These are phyloP conservation scores for Arthrinium puccinioides DNA, from an alignment of 2,329 filamentous ascomycete species.

Conservation along the genomic window DNA sequence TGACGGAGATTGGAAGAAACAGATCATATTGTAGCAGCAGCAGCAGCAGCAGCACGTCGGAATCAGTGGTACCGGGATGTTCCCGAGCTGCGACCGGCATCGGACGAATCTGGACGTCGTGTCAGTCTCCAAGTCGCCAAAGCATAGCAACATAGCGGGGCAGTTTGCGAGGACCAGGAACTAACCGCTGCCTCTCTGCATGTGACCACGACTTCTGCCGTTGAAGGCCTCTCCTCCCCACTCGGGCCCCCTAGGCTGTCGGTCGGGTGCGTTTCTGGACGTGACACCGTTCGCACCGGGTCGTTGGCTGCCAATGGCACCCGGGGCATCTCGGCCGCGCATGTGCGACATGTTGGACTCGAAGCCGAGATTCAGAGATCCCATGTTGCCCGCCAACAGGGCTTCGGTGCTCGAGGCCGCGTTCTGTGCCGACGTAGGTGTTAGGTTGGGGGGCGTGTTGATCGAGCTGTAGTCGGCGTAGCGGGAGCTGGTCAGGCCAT, in stretches of 20 bases:
- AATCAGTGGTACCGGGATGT: slow-evolving; percentile 22
- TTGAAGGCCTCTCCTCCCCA: slow-evolving; percentile 54
- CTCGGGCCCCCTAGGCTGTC: slow-evolving; percentile 57
- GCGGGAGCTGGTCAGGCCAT: slow-evolving; percentile 31
- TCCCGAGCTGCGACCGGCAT: slow-evolving; percentile 23
- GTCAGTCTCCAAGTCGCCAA: background rate
- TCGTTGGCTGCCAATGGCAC: slow-evolving; percentile 60
- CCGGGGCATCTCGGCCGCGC: slow-evolving; percentile 42
- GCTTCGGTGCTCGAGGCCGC: slow-evolving; percentile 22
- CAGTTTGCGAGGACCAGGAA: slow-evolving; percentile 8
- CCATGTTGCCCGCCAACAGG: slow-evolving; percentile 24
- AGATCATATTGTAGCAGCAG: too few relatives aligned
- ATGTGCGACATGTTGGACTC: slow-evolving; percentile 33
- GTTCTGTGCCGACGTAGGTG: slow-evolving; percentile 25
- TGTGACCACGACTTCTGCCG: slow-evolving; percentile 49
- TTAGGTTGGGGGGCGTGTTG: slow-evolving; percentile 24
- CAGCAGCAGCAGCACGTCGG: slow-evolving; percentile 1
- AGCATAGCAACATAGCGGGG: slow-evolving; percentile 4
- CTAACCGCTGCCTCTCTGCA: slow-evolving; percentile 54
- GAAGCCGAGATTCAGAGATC: slow-evolving; percentile 43
- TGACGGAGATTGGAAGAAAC: slow-evolving; percentile 15
- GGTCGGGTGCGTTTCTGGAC: slow-evolving; percentile 43
- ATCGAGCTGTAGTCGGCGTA: slow-evolving; percentile 24
- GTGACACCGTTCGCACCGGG: slow-evolving; percentile 40
- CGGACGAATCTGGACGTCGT: slow-evolving; percentile 20